Evolutionary conservation across 2,329 filamentous ascomycete species (phyloP).

Genomic region (Trichoderma sp.): DNA sequence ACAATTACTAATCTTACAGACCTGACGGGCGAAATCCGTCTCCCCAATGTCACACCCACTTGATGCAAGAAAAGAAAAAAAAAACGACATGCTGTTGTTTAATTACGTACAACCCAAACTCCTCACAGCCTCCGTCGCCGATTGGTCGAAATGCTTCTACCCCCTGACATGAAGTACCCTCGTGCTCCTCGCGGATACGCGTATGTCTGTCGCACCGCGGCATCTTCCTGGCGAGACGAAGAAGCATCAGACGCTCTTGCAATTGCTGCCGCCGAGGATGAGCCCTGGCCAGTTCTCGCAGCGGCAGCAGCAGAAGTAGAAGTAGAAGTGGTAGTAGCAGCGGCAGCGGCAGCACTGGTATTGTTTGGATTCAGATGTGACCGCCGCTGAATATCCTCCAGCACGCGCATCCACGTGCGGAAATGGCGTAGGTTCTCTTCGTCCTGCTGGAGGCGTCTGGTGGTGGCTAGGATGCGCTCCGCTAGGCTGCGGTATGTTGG

Average conservation of each 20-base stretch:
- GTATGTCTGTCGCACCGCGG: neutral
- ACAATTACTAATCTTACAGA: neutral
- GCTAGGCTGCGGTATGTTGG: neutral
- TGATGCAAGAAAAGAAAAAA: no score
- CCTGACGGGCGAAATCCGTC: no score
- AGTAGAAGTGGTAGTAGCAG: neutral
- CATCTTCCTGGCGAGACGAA: neutral
- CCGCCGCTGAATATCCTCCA: neutral
- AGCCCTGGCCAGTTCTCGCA: neutral
- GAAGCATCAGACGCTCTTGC: neutral
- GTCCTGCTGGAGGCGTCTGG: neutral
- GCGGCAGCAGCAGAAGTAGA: neutral
- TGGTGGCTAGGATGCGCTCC: neutral
- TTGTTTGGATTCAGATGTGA: neutral
- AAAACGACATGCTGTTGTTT: no score
- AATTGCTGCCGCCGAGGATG: neutral
- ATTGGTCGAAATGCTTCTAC: neutral
- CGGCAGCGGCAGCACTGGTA: neutral
- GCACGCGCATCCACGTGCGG: neutral
- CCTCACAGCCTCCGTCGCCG: slow-evolving; percentile 1
- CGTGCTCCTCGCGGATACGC: neutral
- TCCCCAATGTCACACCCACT: no score
- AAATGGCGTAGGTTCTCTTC: neutral
- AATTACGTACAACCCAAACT: no score
- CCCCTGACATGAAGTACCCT: slow-evolving; percentile 4